Base-by-base conservation (phyloP, 805 yeast genomes). In the Metschnikowia arizonensis region DNA sequence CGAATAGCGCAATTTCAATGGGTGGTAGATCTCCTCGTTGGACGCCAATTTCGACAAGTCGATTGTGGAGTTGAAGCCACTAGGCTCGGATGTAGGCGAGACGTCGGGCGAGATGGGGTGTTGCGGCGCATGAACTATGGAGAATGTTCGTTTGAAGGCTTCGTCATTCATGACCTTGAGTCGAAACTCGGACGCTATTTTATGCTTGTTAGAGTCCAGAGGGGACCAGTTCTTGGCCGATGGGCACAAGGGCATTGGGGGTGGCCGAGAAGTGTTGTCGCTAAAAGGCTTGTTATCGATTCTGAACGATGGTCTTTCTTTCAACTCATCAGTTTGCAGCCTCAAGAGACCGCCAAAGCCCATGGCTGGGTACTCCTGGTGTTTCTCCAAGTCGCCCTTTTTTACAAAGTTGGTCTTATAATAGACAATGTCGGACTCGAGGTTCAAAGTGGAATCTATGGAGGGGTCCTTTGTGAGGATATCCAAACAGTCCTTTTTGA, bases 331-430 rank as follows among this genome's bases (percentile, higher is more conserved):
- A 3, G 41, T n/a, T 11, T 32, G 42, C 26, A 38, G 35, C 18
- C 10, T 21, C 21, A 34, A 38, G 28, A 47, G 53, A 12, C 52
- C 56, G 12, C 46, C 53, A 17, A 46, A 48, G 15, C 53, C 57
- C 29, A 52, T 48, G 12, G 54, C 50, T 3, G 56, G 52, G 29
- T 41, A 37, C 41, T 55, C 52, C 32, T 42, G 37, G 8, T 43
- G 36, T 12, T 52, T 50, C 28, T 54, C 50, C 49, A 64, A 39
- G 35, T 68, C 72, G 31, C 66, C 64, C 33, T 61, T 57, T 47
- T 65, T 67, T 41, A 71, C 61, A 53, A 71, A 71, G 48, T 69
- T 70, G 12, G 75, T 71, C 44, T 70, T 67, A 48, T 71, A 71
- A 52, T 70, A 71, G 14, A 69, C 72, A 29, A 71, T 65, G 47